Percentiles rank a stretch among this genome's conserved stretches.
Evolutionary conservation across 352 stramenopile species (phyloP).

Genomic region (Globisporangium spiculum): DNA sequence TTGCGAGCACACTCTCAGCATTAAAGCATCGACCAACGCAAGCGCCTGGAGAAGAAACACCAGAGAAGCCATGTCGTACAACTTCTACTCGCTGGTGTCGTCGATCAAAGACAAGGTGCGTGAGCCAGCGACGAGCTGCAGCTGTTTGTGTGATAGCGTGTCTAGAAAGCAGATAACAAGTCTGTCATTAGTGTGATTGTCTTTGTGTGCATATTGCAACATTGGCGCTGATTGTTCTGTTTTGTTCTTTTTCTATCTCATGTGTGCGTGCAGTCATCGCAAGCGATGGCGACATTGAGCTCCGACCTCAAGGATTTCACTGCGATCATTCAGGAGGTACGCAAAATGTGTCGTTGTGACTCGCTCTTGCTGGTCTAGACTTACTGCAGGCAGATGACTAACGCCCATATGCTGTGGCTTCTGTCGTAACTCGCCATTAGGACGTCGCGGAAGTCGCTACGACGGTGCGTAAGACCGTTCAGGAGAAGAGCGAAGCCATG

Average conservation of each 20-base stretch:
- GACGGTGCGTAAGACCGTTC: constrained; percentile 45
- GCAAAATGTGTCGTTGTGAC: background rate
- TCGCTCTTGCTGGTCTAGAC: background rate
- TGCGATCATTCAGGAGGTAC: constrained; percentile 61
- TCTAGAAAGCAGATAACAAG: background rate
- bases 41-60: background rate
- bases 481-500: constrained; percentile 49
- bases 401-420: background rate
- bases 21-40: background rate
- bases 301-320: constrained; percentile 72
- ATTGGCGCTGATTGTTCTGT: background rate
- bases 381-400: background rate
- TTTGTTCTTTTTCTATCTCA: background rate
- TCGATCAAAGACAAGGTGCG: constrained; percentile 39
- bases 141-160: background rate
- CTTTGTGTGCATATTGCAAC: background rate
- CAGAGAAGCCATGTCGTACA: constrained; percentile 33
- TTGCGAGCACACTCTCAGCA: background rate
- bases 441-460: constrained; percentile 63
- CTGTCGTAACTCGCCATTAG: constrained; percentile 6
- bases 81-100: constrained; percentile 40
- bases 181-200: background rate
- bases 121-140: background rate
- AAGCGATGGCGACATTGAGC: constrained; percentile 71
- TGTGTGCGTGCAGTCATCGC: constrained; percentile 37